phyloP scores from a whole-genome alignment of 2,329 filamentous ascomycete genomes.

The Lasiodiplodia gonubiensis region DNA sequence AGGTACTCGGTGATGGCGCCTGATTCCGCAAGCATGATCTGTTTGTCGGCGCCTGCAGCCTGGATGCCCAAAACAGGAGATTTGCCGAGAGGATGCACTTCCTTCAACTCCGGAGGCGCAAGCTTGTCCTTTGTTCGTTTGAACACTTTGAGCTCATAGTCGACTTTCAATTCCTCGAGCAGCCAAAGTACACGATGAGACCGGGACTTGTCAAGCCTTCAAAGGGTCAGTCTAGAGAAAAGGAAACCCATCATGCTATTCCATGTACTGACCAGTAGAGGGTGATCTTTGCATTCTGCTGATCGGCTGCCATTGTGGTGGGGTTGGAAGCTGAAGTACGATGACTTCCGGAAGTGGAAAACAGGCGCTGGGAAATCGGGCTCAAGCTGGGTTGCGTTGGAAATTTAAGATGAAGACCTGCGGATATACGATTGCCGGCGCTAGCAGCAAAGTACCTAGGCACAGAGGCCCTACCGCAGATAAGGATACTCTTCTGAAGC shows the following conservation, averaged over 20 bases:
- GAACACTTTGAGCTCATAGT: constrained; percentile 81
- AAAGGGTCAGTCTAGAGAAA: neutral
- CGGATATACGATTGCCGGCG: constrained; percentile 20
- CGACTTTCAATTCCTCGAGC: constrained; percentile 78
- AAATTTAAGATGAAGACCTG: constrained; percentile 18
- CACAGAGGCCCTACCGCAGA: constrained; percentile 1
- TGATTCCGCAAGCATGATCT: constrained; percentile 77
- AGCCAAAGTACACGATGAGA: constrained; percentile 86
- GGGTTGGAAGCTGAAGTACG: neutral
- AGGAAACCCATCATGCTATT: neutral
- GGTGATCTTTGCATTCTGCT: constrained; percentile 42
- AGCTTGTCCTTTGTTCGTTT: constrained; percentile 68
- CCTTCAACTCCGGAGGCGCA: constrained; percentile 77
- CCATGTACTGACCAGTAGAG: constrained; percentile 40
- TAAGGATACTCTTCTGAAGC: constrained; percentile 7
- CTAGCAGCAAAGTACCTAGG: constrained; percentile 25
- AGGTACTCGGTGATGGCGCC: constrained; percentile 83
- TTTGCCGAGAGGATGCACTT: constrained; percentile 85
- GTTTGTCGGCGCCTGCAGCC: constrained; percentile 51
- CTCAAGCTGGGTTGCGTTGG: neutral
- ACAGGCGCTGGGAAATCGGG: neutral
- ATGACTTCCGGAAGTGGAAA: neutral
- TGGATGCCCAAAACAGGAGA: constrained; percentile 77
- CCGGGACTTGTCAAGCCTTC: constrained; percentile 82
- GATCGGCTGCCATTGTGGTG: constrained; percentile 32